These are phyloP conservation scores for Diatrype stigma DNA, from an alignment of 2,329 filamentous ascomycete species.

Conservation along the genomic window DNA sequence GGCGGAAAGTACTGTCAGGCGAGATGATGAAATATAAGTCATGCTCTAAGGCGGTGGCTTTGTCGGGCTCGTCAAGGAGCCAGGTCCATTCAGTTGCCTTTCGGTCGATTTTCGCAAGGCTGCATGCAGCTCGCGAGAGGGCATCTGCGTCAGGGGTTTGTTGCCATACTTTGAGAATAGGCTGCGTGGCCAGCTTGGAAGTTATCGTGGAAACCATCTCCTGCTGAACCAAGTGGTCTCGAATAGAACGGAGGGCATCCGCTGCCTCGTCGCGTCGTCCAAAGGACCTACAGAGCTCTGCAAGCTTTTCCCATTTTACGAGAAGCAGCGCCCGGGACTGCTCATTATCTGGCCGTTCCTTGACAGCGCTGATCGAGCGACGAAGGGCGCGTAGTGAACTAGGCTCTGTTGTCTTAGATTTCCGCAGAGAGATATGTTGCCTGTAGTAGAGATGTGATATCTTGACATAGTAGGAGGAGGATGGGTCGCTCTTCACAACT, in stretches of 20 bases:
- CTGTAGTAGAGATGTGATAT: conserved; percentile 70
- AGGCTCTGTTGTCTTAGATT: conserved; percentile 38
- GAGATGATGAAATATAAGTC: conserved; percentile 48
- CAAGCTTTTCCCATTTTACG: conserved; percentile 63
- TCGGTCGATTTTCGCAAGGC: conserved; percentile 55
- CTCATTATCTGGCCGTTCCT: conserved; percentile 48
- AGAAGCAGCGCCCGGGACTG: conserved; percentile 56
- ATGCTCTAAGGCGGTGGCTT: conserved; percentile 57
- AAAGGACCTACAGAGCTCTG: conserved; percentile 52
- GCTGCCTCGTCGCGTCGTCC: conserved; percentile 55
- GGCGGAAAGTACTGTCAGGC: conserved; percentile 26
- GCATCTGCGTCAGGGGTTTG: conserved; percentile 43
- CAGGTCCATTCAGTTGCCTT: conserved; percentile 55
- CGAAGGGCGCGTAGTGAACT: conserved; percentile 54
- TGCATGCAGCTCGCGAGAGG: conserved; percentile 56
- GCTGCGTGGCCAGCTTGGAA: conserved; percentile 40
- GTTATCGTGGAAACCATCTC: conserved; percentile 54
- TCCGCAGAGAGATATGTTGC: conserved; percentile 50
- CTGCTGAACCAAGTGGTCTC: conserved; percentile 56
- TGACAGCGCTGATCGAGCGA: conserved; percentile 60
- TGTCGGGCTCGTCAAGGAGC: conserved; percentile 47
- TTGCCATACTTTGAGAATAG: conserved; percentile 52
- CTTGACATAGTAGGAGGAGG: conserved; percentile 54
- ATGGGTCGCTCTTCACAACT: conserved; percentile 23
- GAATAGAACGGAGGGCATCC: conserved; percentile 55